A percentile compares a stretch with the other conserved stretches of the same genome.
phyloP scores from a whole-genome alignment of 257 asterid genomes.

The Scutellaria minor region DNA sequence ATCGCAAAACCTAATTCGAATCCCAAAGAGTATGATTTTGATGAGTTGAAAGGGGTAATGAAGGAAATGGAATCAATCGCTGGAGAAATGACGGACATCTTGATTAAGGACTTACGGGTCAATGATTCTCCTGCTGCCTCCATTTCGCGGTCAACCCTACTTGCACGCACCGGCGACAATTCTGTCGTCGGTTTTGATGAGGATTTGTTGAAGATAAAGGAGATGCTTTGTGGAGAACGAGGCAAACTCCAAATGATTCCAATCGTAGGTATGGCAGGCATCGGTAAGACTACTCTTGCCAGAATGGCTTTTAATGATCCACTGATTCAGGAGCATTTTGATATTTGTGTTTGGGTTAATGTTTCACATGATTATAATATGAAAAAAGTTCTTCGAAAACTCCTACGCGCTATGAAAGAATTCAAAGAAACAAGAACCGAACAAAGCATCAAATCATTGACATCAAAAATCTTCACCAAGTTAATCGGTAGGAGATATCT shows the following conservation, averaged over 20 bases:
- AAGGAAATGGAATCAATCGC: background rate
- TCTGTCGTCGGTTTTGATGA: background rate
- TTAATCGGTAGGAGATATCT: conserved; percentile 12
- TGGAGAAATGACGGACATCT: background rate
- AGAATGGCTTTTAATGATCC: background rate
- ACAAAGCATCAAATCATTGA: background rate
- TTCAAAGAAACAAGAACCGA: too few species aligned
- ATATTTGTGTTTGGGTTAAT: conserved; percentile 9
- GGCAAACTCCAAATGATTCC: background rate
- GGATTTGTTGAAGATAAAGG: background rate
- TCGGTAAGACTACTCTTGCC: conserved; percentile 22
- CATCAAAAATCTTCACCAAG: background rate
- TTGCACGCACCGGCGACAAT: background rate
- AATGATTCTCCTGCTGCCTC: too few species aligned
- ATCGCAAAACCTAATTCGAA: background rate
- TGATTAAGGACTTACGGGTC: too few species aligned
- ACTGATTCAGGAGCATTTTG: background rate
- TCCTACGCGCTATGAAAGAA: too few species aligned
- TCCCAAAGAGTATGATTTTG: background rate
- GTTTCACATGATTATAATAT: too few species aligned
- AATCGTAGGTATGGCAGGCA: conserved; percentile 15
- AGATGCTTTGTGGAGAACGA: background rate
- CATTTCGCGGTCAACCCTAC: background rate
- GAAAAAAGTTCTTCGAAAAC: too few species aligned
- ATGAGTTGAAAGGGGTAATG: background rate